Evolutionary conservation across 768 basidiomycete species (phyloP).

Genomic region (Tulasnella sp.): DNA sequence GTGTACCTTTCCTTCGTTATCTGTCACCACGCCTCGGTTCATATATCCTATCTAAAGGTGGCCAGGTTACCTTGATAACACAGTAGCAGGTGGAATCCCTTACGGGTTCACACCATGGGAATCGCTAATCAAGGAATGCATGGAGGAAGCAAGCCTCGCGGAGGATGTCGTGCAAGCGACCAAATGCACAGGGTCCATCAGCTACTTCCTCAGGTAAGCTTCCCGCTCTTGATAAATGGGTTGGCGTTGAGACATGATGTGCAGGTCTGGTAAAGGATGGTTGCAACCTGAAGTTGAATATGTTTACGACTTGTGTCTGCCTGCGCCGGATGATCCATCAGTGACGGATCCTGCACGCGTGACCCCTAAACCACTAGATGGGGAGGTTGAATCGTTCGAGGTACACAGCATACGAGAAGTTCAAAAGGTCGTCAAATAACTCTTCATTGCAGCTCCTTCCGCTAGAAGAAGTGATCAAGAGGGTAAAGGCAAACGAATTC

Average conservation of each 20-base stretch:
- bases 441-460: conserved; percentile 42
- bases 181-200: conserved; percentile 52
- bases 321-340: conserved; percentile 32
- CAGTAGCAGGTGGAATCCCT: conserved; percentile 83
- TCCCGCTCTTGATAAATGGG: not conserved
- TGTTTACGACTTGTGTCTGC: conserved; percentile 69
- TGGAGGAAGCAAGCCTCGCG: conserved; percentile 80
- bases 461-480: conserved; percentile 45
- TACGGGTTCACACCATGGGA: conserved; percentile 61
- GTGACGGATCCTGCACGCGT: conserved; percentile 37
- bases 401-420: conserved; percentile 32
- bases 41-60: conserved; percentile 34
- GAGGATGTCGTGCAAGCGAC: conserved; percentile 51
- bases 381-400: conserved; percentile 89
- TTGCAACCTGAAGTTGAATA: conserved; percentile 83
- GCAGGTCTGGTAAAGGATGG: conserved; percentile 54
- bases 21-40: not conserved
- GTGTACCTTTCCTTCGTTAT: conserved; percentile 23
- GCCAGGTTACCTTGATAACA: conserved; percentile 82
- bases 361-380: conserved; percentile 65
- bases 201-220: conserved; percentile 65
- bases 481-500: conserved; percentile 61
- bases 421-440: not conserved
- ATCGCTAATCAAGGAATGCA: conserved; percentile 76
- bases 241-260: not conserved